phyloP scores from a whole-genome alignment of 345 rosid species.

The Toxicodendron radicans region DNA sequence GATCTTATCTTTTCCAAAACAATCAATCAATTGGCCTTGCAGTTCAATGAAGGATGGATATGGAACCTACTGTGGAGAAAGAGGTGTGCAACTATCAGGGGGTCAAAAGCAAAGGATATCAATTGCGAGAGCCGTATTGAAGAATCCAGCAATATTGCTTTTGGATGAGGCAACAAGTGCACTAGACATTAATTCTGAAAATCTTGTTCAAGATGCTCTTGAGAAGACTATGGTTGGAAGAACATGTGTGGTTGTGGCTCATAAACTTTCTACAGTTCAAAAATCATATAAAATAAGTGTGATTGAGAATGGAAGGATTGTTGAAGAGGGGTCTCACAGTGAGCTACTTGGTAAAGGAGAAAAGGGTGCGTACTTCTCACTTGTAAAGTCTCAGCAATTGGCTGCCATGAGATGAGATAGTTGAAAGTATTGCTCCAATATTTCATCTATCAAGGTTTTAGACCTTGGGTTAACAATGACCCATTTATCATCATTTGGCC shows the following conservation, averaged over 20 bases:
- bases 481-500: no score
- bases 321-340: conserved; percentile 20
- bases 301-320: conserved; percentile 17
- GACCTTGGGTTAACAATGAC: no score
- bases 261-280: conserved; percentile 22
- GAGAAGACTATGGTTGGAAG: conserved; percentile 31
- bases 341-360: conserved; percentile 24
- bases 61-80: conserved; percentile 22
- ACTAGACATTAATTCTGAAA: conserved; percentile 36
- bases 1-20: no score
- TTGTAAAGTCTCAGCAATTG: conserved; percentile 11
- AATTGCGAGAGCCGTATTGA: conserved; percentile 40
- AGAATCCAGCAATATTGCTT: conserved; percentile 32
- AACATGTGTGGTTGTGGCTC: conserved; percentile 36
- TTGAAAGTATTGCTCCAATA: no score
- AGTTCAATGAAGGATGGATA: conserved; percentile 24
- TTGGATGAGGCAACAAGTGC: conserved; percentile 39
- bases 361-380: conserved; percentile 18
- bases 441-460: no score
- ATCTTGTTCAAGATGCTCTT: conserved; percentile 32
- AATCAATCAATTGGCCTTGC: no score
- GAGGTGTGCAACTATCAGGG: conserved; percentile 34
- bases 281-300: conserved; percentile 23
- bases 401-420: no score
- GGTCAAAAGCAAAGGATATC: conserved; percentile 47